Conservation (phyloP, 1,284 basidiomycete genomes). For the Malassezia globosa region DNA sequence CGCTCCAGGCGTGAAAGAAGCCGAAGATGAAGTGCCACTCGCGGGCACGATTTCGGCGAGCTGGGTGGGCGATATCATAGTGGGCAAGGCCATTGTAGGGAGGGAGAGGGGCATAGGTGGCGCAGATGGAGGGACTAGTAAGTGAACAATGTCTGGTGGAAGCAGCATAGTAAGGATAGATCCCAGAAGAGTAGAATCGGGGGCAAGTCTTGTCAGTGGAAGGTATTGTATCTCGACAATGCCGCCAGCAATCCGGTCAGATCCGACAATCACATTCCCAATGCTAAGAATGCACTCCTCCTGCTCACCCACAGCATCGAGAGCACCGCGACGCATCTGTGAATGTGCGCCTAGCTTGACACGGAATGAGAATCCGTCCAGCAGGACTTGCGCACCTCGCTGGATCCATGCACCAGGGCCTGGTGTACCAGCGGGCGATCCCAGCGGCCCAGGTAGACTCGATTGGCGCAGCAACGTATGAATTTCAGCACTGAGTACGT, state of each 20-base stretch:
- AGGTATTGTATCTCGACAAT: constrained; percentile 18
- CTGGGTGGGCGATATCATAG: constrained; percentile 8
- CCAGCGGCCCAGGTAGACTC: constrained; percentile 30
- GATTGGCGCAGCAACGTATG: constrained; percentile 10
- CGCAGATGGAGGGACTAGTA: neutral
- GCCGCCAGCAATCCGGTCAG: constrained; percentile 13
- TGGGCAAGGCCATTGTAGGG: constrained; percentile 2
- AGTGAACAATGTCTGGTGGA: constrained; percentile 8
- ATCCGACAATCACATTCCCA: constrained; percentile 14
- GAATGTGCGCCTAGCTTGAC: constrained; percentile 14
- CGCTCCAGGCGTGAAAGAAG: neutral
- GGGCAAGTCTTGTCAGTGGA: constrained; percentile 8
- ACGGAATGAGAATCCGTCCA: constrained; percentile 30
- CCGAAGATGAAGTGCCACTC: neutral
- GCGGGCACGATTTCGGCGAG: constrained; percentile 14
- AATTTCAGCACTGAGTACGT: constrained; percentile 12
- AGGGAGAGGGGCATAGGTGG: neutral
- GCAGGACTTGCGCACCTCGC: constrained; percentile 26
- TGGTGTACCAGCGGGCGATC: constrained; percentile 27
- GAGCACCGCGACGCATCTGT: neutral
- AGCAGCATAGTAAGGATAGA: constrained; percentile 11
- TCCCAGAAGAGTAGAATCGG: constrained; percentile 13
- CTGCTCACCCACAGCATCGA: constrained; percentile 5
- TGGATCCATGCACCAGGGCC: constrained; percentile 37
- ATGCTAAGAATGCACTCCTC: constrained; percentile 14